Conservation (phyloP, 2,329 filamentous ascomycete species). For the Fusarium equiseti region DNA sequence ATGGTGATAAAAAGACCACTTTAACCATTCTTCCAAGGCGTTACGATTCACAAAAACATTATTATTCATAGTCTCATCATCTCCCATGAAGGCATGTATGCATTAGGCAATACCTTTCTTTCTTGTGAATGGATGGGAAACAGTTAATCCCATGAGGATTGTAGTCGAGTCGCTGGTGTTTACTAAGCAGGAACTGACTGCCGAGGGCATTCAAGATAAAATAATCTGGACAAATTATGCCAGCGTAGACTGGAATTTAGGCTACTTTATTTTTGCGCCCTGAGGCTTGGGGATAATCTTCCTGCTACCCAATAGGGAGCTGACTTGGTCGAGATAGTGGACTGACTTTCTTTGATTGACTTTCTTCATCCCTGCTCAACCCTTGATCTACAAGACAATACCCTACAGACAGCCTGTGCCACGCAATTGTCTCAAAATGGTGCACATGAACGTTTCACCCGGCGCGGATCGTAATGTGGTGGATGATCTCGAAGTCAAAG, state of each 20-base stretch:
- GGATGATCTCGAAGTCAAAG: conserved; percentile 9
- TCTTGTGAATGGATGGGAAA: background rate
- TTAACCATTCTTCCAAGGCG: background rate
- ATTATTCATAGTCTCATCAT: background rate
- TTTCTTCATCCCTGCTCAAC: conserved; percentile 8
- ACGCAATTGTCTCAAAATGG: conserved; percentile 39
- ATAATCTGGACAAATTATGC: background rate
- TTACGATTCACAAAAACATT: background rate
- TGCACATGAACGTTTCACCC: conserved; percentile 34
- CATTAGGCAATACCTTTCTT: background rate
- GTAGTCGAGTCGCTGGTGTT: background rate
- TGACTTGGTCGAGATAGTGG: background rate
- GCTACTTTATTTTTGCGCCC: background rate
- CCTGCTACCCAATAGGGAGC: background rate
- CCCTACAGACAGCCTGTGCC: conserved; percentile 31
- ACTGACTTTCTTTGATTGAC: background rate
- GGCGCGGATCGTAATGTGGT: conserved; percentile 39
- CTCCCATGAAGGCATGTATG: background rate
- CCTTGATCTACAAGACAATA: conserved; percentile 14
- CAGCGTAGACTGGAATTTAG: background rate
- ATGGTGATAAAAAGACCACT: background rate
- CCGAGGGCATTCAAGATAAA: background rate
- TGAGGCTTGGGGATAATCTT: background rate
- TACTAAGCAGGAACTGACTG: background rate
- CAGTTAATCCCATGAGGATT: background rate